Base-by-base conservation (phyloP, 2,329 filamentous ascomycete species). In the Apiospora marii region DNA sequence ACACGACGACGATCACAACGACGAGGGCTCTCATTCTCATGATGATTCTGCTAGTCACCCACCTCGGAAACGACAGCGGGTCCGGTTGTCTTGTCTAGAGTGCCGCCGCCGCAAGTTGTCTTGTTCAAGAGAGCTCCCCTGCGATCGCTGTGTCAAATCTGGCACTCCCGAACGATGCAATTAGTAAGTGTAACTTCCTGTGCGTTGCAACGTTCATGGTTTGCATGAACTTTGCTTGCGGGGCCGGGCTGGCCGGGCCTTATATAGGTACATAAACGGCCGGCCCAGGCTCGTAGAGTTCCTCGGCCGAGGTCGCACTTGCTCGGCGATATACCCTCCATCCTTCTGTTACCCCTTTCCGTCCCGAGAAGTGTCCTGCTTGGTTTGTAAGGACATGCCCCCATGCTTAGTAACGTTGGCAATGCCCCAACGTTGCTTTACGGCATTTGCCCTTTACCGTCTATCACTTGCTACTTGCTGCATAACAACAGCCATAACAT, bases 61-160 rank as follows among this genome's bases (percentile, higher is more conserved):
- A 0, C 83, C 88, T 13, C 84, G 89, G 73, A 91, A 91, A 82
- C 83, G 89, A 44, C 89, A 91, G 82, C 85, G 89, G 49, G 87
- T 91, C 67, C 84, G 89, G 22, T 84, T 91, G 61, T 90, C 88
- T 68, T 91, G 89, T 74, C 84, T 91, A 58, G 89, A 90, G 76
- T 91, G 89, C 76, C 87, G 89, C 58, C 85, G 89, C 71, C 84
- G 89, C 71, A 91, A 91, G 82, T 83, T 91, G 49, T 90, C 88
- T 37, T 91, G 89, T 79, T 89, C 90, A 80, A 84, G 89, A 73
- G 89, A 89, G 78, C 85, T 90, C 76, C 89, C 89, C 34, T 91
- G 89, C 78, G 88, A 90, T 80, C 87, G 89, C 67, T 91, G 89
- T 80, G 85, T 90, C 80, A 90, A 90, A 81, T 90, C 88, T 73